Evolutionary conservation across 176 grass and related monocot genomes (phyloP).

Genomic region (Lolium perenne): DNA sequence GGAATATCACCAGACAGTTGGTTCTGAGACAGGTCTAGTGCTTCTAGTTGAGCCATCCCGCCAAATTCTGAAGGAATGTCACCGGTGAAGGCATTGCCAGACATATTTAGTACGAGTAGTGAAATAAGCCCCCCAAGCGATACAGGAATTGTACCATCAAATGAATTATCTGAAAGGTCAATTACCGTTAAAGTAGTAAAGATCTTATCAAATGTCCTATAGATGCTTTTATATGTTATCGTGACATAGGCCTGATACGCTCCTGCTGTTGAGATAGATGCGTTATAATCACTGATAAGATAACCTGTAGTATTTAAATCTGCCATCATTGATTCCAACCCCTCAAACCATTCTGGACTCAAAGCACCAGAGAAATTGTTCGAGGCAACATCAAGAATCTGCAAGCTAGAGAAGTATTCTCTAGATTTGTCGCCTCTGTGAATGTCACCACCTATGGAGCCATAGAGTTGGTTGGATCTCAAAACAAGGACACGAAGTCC

Average conservation of each 20-base stretch:
- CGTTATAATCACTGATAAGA: not conserved
- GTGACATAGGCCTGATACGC: not conserved
- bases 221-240: not conserved
- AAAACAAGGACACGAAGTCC: not conserved
- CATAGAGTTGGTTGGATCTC: slow-evolving; percentile 41
- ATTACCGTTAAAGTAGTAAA: not conserved
- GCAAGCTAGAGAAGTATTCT: not conserved
- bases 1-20: slow-evolving; percentile 28
- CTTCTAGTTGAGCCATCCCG: slow-evolving; percentile 7
- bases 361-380: no score
- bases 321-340: slow-evolving; percentile 9
- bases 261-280: no score
- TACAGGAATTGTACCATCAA: slow-evolving; percentile 16
- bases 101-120: not conserved
- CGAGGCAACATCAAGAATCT: no score
- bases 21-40: slow-evolving; percentile 33
- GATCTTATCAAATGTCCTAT: not conserved
- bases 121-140: slow-evolving; percentile 2
- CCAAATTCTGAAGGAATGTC: slow-evolving; percentile 13
- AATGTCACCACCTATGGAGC: not conserved
- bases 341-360: no score
- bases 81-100: not conserved
- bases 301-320: not conserved
- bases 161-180: not conserved
- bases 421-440: not conserved